Evolutionary conservation across 208 protist species (phyloP).

Genomic region (Leptomonas pyrrhocoris): DNA sequence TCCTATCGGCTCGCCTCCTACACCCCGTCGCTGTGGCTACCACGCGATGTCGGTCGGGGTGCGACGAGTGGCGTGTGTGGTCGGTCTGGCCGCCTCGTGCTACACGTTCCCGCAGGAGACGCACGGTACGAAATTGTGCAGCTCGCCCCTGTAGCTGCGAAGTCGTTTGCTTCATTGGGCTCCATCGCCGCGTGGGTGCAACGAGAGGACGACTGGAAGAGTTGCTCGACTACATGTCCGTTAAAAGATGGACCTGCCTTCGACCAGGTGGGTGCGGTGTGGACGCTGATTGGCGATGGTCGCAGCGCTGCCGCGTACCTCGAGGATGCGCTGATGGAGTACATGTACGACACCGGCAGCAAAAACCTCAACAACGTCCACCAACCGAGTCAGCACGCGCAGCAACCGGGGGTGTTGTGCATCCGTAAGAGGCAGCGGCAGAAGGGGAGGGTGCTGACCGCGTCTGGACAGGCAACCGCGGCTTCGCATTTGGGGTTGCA

Average conservation of each 20-base stretch:
- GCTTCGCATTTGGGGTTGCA: slow-evolving; percentile 6
- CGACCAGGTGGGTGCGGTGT: slow-evolving; percentile 33
- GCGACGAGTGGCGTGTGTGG: slow-evolving; percentile 25
- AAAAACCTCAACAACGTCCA: slow-evolving; percentile 43
- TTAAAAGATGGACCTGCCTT: background rate
- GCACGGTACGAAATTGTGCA: slow-evolving; percentile 31
- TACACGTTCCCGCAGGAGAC: slow-evolving; percentile 45
- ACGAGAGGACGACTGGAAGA: background rate
- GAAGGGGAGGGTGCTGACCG: background rate
- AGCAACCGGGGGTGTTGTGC: slow-evolving; percentile 19
- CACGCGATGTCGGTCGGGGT: slow-evolving; percentile 1
- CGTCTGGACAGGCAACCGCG: background rate
- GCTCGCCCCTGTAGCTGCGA: slow-evolving; percentile 37
- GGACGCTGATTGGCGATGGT: slow-evolving; percentile 67
- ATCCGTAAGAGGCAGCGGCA: slow-evolving; percentile 27
- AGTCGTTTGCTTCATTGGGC: slow-evolving; percentile 48
- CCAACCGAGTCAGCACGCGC: slow-evolving; percentile 26
- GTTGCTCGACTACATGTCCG: background rate
- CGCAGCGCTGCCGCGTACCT: slow-evolving; percentile 70
- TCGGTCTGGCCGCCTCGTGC: slow-evolving; percentile 64
- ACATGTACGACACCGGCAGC: slow-evolving; percentile 57
- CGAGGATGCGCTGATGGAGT: slow-evolving; percentile 67
- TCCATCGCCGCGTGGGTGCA: slow-evolving; percentile 37
- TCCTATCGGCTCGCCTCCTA: slow-evolving; percentile 18
- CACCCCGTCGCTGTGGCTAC: slow-evolving; percentile 29